phyloP scores from a whole-genome alignment of 2,329 filamentous ascomycete genomes.

The Coleophoma eucalyptorum region DNA sequence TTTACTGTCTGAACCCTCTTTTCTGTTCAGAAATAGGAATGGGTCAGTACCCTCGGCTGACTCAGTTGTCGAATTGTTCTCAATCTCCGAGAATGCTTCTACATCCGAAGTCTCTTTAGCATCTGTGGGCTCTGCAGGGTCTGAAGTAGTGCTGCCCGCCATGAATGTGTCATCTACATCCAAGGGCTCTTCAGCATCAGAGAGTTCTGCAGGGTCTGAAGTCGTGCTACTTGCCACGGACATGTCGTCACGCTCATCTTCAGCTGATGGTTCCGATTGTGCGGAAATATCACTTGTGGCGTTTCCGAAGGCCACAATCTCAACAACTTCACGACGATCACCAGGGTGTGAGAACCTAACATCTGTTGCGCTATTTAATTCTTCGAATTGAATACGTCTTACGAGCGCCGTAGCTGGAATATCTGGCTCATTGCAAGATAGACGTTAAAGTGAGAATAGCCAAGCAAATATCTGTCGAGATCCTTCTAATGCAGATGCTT shows the following conservation, averaged over 20 bases:
- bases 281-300: background rate
- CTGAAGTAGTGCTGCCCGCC: background rate
- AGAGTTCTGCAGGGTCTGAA: too few relatives aligned
- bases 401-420: background rate
- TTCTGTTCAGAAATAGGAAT: too few relatives aligned
- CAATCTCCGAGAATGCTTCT: too few relatives aligned
- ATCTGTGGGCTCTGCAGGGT: too few relatives aligned
- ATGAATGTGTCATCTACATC: background rate
- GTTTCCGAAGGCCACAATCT: background rate
- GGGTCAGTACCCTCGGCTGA: too few relatives aligned
- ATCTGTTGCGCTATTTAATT: background rate
- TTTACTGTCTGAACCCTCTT: too few relatives aligned
- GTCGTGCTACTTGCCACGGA: background rate
- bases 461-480: constrained; percentile 1
- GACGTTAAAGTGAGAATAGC: background rate
- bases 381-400: background rate
- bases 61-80: too few relatives aligned
- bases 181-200: background rate
- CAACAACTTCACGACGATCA: background rate
- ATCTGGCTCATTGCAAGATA: background rate
- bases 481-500: background rate
- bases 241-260: background rate
- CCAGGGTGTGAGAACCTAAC: background rate
- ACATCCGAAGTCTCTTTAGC: too few relatives aligned
- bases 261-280: background rate